A percentile compares a stretch with the other conserved stretches of the same genome.
Conservation (phyloP, 1,284 basidiomycete species). For the Xanthoconium separans region DNA sequence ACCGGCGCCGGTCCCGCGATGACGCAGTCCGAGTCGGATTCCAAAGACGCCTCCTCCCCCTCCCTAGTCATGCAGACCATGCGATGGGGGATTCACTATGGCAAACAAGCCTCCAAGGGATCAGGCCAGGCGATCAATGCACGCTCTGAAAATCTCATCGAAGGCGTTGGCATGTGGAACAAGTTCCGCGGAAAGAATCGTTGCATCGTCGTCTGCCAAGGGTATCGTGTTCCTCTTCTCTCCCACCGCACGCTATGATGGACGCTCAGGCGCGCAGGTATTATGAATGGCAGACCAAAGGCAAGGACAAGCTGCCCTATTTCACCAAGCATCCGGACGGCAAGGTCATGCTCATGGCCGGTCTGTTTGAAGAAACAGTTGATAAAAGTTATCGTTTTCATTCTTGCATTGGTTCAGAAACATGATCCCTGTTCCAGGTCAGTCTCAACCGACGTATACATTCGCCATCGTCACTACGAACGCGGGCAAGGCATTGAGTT, state of each 20-base stretch:
- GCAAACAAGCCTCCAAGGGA: slow-evolving; percentile 67
- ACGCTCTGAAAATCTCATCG: slow-evolving; percentile 78
- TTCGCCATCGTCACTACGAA: slow-evolving; percentile 90
- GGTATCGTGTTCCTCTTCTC: slow-evolving; percentile 41
- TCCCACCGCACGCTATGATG: background rate
- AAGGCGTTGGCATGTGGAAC: slow-evolving; percentile 78
- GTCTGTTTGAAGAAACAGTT: slow-evolving; percentile 76
- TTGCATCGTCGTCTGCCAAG: slow-evolving; percentile 79
- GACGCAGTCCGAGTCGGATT: background rate
- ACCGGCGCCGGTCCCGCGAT: background rate
- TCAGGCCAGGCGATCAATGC: slow-evolving; percentile 85
- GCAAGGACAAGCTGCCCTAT: slow-evolving; percentile 75
- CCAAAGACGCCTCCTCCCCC: background rate
- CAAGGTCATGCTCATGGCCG: slow-evolving; percentile 82
- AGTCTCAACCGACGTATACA: slow-evolving; percentile 66
- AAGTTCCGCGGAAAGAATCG: slow-evolving; percentile 77
- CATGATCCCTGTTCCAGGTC: slow-evolving; percentile 37
- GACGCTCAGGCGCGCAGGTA: slow-evolving; percentile 51
- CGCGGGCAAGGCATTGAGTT: slow-evolving; percentile 64
- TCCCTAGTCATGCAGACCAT: slow-evolving; percentile 62
- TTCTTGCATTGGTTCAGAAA: background rate
- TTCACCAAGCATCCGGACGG: slow-evolving; percentile 73
- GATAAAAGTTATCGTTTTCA: slow-evolving; percentile 51
- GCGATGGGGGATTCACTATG: slow-evolving; percentile 93
- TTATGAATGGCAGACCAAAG: slow-evolving; percentile 89